Evolutionary conservation across 164 flowering plant species (phyloP).

Genomic region (Stephania cephalantha): DNA sequence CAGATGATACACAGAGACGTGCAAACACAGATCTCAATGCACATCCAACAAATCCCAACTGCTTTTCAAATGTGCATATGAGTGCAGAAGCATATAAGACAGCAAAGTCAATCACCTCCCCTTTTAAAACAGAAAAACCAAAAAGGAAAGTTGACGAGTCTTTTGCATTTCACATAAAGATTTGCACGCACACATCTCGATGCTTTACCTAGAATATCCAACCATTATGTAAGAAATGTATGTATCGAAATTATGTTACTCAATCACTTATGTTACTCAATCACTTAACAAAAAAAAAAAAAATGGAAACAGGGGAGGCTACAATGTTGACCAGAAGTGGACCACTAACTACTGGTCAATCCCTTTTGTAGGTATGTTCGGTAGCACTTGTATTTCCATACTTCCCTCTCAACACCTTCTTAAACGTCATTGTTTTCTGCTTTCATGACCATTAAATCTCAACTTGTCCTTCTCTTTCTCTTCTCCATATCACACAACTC

Average conservation of each 20-base stretch:
- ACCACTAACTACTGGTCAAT: conserved; percentile 47
- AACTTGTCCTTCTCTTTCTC: not conserved
- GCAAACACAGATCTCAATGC: too few species aligned
- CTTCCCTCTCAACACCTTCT: conserved; percentile 10
- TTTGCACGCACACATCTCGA: too few species aligned
- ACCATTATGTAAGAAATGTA: not conserved
- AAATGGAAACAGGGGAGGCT: not conserved
- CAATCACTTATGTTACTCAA: too few species aligned
- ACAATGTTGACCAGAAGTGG: not conserved
- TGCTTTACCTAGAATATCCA: not conserved
- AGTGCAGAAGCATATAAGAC: too few species aligned
- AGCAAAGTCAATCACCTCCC: not conserved
- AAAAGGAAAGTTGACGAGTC: not conserved
- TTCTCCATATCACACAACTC: not conserved
- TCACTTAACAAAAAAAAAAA: too few species aligned
- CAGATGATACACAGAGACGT: too few species aligned
- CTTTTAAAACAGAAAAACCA: not conserved
- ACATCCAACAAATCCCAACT: too few species aligned
- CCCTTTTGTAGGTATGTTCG: conserved; percentile 27
- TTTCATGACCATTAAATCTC: not conserved
- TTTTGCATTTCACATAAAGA: too few species aligned
- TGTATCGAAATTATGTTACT: not conserved
- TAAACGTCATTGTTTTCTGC: not conserved
- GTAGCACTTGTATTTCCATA: conserved; percentile 44
- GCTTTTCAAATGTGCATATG: too few species aligned